Evolutionary conservation across 2,329 filamentous ascomycete genomes (phyloP).

Genomic region (Neoscytalidium dimidiatum): DNA sequence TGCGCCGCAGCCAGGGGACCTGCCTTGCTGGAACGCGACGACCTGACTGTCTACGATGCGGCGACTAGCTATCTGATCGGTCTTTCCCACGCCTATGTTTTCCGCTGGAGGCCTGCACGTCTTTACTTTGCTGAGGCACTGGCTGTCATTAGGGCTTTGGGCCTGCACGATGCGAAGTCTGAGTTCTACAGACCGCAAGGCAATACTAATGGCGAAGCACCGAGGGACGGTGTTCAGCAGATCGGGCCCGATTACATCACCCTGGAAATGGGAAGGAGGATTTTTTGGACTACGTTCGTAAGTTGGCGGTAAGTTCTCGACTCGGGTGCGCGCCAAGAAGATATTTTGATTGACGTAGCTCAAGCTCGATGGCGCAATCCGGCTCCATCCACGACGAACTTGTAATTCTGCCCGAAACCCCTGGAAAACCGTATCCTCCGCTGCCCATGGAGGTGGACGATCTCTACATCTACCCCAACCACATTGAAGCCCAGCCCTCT

Average conservation of each 20-base stretch:
- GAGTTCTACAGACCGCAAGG: conserved; percentile 14
- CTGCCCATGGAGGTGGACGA: conserved; percentile 83
- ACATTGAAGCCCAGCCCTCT: conserved; percentile 69
- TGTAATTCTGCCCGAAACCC: conserved; percentile 74
- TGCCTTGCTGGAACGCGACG: conserved; percentile 55
- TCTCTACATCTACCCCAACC: conserved; percentile 71
- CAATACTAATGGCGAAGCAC: not conserved
- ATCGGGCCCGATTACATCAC: conserved; percentile 40
- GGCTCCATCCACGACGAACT: conserved; percentile 72
- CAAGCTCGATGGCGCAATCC: conserved; percentile 74
- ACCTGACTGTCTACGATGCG: conserved; percentile 62
- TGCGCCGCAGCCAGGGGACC: conserved; percentile 67
- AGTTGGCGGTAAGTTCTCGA: conserved; percentile 58
- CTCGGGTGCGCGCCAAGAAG: not conserved
- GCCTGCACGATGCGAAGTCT: conserved; percentile 60
- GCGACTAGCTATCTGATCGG: conserved; percentile 77
- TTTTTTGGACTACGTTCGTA: conserved; percentile 84
- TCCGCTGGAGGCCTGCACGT: conserved; percentile 67
- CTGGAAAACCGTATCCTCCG: conserved; percentile 74
- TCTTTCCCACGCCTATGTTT: conserved; percentile 66
- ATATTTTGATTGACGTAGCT: conserved; percentile 10
- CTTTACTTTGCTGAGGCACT: conserved; percentile 74
- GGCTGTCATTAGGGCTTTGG: conserved; percentile 67
- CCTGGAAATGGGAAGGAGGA: conserved; percentile 56
- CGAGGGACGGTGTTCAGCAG: not conserved